These are phyloP conservation scores for Colletotrichum sp. DNA, from an alignment of 2,329 filamentous ascomycete species.

Conservation along the genomic window DNA sequence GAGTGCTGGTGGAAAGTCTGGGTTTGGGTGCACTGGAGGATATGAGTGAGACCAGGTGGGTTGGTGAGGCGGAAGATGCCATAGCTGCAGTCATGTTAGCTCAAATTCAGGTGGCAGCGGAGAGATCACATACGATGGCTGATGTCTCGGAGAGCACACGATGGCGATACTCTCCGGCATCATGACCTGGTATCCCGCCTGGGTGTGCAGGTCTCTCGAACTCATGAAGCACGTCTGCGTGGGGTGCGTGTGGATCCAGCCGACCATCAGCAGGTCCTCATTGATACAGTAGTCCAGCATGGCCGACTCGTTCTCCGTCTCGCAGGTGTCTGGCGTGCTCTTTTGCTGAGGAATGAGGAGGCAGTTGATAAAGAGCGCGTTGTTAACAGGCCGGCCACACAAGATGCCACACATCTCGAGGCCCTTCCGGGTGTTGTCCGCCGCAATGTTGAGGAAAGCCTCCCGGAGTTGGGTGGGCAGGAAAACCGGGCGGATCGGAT, in stretches of 20 bases:
- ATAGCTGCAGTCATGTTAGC: constrained; percentile 58
- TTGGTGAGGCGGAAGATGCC: constrained; percentile 94
- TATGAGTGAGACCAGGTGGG: constrained; percentile 86
- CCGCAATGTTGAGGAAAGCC: constrained; percentile 76
- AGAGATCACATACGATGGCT: constrained; percentile 66
- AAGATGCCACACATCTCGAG: constrained; percentile 96
- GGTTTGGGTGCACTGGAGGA: constrained; percentile 77
- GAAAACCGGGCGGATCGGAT: constrained; percentile 86
- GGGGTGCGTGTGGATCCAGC: constrained; percentile 98
- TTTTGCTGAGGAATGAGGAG: constrained; percentile 91
- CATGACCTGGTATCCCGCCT: constrained; percentile 94
- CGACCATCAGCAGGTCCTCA: constrained; percentile 83
- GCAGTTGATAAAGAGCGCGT: constrained; percentile 88
- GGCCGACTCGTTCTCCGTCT: constrained; percentile 84
- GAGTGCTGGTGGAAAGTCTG: constrained; percentile 83
- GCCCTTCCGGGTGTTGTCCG: constrained; percentile 77
- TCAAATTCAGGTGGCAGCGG: not conserved
- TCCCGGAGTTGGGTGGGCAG: constrained; percentile 77
- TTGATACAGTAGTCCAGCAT: constrained; percentile 89
- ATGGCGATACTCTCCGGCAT: constrained; percentile 96
- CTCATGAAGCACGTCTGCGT: constrained; percentile 98
- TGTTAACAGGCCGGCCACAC: constrained; percentile 88
- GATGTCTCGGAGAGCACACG: constrained; percentile 86
- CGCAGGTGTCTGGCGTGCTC: constrained; percentile 90
- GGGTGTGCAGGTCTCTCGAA: constrained; percentile 90